Evolutionary conservation across 129 eudicot species (phyloP), one percentile per base, ranked within the genome.

Genomic region (Solidago caesia): DNA sequence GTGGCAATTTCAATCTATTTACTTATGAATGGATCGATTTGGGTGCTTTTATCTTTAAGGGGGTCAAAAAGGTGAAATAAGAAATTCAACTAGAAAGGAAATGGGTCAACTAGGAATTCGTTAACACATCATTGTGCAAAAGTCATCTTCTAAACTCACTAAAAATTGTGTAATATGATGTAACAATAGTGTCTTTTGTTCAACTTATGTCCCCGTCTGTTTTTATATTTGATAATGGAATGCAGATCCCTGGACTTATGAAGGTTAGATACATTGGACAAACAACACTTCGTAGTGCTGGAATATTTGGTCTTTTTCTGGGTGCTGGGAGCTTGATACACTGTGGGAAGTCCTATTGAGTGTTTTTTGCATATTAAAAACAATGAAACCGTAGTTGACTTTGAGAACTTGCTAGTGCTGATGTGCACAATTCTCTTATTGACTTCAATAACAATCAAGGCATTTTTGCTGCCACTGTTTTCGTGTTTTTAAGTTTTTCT

Each of bases 301-400:
- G 87, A 63, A 25, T 86, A 68, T 86, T 86, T 57, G 87, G 90
- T 43, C 87, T 86, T 39, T 86, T 86, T 72, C 82, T 86, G 7
- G 90, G 90, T 49, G 84, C 85, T 58, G 90, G 87, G 70, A 86
- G 90, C 84, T 80, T 86, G 77, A 86, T 86, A 64, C 90, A 86
- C 21, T 86, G 85, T 77, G 90, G 90, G 58, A 86, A 81, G 79
- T 86, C 84, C 12, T 79, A 75, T 43, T 83, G 69, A 75, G 72
- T 45, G 43, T 51, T 52, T 6, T 53, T 62, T 65, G 26, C 68
- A 56, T 65, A 55, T 65, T 72, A 4, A 5, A 71, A 64, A 55
- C 52, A 79, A 77, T 72, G 65, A 79, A 72, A 79, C 29, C 5
- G 56, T 79, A 72, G 73, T 67, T 1, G 51, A 65, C 65, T 79